Evolutionary conservation across 805 yeast genomes (phyloP).

Genomic region (Candida nitratophila): DNA sequence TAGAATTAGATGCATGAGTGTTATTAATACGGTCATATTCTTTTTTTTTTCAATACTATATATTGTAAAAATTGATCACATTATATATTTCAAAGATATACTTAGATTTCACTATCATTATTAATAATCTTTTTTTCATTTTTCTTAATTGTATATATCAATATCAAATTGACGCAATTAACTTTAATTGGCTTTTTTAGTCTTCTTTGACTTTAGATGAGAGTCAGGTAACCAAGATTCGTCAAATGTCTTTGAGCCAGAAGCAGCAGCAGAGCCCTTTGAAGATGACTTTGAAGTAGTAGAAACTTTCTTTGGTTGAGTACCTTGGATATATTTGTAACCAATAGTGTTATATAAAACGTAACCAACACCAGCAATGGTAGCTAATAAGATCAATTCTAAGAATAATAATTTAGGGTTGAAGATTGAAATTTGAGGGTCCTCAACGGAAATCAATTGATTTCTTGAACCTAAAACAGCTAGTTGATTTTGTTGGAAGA

Average conservation of each 20-base stretch:
- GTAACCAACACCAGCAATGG: conserved; percentile 46
- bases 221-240: conserved; percentile 54
- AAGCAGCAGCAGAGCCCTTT: conserved; percentile 22
- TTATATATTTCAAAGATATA: too few species aligned
- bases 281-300: conserved; percentile 17
- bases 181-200: conserved; percentile 20
- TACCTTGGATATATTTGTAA: conserved; percentile 33
- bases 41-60: too few species aligned
- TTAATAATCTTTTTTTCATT: too few species aligned
- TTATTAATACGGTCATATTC: too few species aligned
- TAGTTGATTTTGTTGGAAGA: conserved; percentile 41
- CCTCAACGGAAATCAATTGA: conserved; percentile 51
- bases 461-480: conserved; percentile 51
- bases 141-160: too few species aligned
- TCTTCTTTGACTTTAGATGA: conserved; percentile 34
- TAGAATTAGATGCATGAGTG: conserved; percentile 35
- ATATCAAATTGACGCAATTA: too few species aligned
- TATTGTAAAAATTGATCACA: too few species aligned
- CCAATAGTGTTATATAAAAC: conserved; percentile 37
- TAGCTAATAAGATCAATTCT: conserved; percentile 43
- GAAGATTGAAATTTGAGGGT: conserved; percentile 60
- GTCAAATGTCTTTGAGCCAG: conserved; percentile 25
- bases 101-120: too few species aligned
- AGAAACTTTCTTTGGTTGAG: conserved; percentile 28
- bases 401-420: conserved; percentile 67